Evolutionary conservation across 352 stramenopile species (phyloP).

Genomic region (Hyaloperonospora arabidopsidis): DNA sequence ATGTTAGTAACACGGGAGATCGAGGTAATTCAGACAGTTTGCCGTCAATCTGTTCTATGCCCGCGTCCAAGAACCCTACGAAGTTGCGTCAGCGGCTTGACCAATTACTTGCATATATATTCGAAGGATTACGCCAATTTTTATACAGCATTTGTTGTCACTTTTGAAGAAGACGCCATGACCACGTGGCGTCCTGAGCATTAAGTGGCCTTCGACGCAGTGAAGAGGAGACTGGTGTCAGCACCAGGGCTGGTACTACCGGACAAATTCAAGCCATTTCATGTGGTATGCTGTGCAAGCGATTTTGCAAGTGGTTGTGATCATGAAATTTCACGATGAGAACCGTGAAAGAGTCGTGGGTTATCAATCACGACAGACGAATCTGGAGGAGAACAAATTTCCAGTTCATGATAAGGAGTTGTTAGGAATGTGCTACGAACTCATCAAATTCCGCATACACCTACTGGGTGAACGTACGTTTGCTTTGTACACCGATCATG

Average conservation of each 20-base stretch:
- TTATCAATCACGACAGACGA: background rate
- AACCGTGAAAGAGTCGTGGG: too few relatives aligned
- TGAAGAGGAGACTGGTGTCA: too few relatives aligned
- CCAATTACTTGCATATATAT: constrained; percentile 3
- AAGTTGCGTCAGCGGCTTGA: background rate
- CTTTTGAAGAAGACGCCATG: background rate
- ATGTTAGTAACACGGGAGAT: background rate
- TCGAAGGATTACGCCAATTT: background rate
- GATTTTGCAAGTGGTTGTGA: too few relatives aligned
- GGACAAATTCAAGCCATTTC: too few relatives aligned
- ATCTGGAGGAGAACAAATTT: background rate
- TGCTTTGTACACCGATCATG: background rate
- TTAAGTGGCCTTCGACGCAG: background rate
- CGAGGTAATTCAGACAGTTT: background rate
- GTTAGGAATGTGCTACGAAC: background rate
- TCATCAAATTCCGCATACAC: background rate
- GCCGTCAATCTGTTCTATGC: too few relatives aligned
- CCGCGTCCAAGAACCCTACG: too few relatives aligned
- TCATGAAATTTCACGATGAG: too few relatives aligned
- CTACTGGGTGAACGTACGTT: background rate
- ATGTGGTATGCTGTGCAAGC: too few relatives aligned
- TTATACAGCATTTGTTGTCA: background rate
- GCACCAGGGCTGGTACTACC: too few relatives aligned
- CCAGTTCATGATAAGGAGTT: background rate
- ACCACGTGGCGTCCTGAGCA: background rate